These are phyloP conservation scores for Cryphonectria japonica DNA, from an alignment of 2,329 filamentous ascomycete species.

Conservation along the genomic window DNA sequence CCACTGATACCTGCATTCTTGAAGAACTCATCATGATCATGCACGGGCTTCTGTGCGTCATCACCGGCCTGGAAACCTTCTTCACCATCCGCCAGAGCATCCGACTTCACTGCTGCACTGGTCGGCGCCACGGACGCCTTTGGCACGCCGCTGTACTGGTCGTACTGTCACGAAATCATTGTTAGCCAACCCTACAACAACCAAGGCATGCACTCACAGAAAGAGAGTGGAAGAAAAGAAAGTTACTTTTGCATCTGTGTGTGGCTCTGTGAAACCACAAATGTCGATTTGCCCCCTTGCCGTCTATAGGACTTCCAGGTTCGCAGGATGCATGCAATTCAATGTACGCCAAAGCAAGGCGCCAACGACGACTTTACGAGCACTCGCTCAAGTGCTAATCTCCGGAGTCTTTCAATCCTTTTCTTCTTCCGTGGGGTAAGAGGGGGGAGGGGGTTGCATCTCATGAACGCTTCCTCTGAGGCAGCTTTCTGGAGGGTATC, in stretches of 20 bases:
- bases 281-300: constrained; percentile 21
- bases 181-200: not conserved
- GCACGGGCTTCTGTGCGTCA: constrained; percentile 31
- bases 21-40: constrained; percentile 30
- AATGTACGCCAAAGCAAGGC: not conserved
- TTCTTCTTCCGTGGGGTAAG: not conserved
- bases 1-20: constrained; percentile 46
- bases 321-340: not conserved
- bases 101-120: constrained; percentile 24
- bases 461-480: constrained; percentile 32
- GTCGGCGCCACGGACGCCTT: constrained; percentile 20
- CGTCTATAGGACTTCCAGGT: constrained; percentile 21
- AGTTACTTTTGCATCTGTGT: constrained; percentile 12
- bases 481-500: constrained; percentile 43
- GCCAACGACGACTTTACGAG: not conserved
- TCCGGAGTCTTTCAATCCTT: not conserved
- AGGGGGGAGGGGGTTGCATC: not conserved
- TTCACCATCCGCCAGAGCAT: constrained; percentile 30
- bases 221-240: not conserved
- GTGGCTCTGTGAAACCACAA: not conserved
- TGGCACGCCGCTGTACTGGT: constrained; percentile 44
- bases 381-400: constrained; percentile 16
- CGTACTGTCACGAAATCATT: constrained; percentile 45
- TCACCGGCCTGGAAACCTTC: constrained; percentile 20
- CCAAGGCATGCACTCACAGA: not conserved